Percentiles rank a stretch among this genome's conserved stretches.
Evolutionary conservation across 495 filamentous ascomycete genomes (phyloP).

Genomic region (Gamarada debralockiae): DNA sequence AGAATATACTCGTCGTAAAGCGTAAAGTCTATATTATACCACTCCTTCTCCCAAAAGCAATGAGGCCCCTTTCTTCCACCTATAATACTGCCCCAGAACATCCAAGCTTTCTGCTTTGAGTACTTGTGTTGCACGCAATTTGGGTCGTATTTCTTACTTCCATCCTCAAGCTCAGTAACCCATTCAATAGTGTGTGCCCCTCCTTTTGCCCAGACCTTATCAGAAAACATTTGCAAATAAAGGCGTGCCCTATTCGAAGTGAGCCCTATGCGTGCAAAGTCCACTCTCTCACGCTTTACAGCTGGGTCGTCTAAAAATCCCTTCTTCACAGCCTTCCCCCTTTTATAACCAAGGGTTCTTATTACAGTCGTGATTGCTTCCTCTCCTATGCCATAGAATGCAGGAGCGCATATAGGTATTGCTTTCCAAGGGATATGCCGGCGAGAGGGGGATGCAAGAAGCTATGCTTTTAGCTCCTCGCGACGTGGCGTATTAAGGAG

Average conservation of each 20-base stretch:
- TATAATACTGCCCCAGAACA: background rate
- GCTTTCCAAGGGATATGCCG: too few relatives aligned
- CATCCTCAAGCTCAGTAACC: background rate
- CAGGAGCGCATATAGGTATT: too few relatives aligned
- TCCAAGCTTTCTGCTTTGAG: background rate
- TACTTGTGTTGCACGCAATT: background rate
- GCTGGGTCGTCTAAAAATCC: background rate
- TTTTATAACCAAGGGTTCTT: background rate
- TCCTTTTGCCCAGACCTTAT: background rate
- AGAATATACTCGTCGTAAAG: background rate
- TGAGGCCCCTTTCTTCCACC: background rate
- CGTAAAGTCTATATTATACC: background rate
- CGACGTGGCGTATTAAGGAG: too few relatives aligned
- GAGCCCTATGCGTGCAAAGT: background rate
- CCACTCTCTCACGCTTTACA: background rate
- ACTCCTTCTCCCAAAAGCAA: background rate
- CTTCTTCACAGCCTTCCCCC: background rate
- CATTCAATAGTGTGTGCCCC: background rate
- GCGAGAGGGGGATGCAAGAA: too few relatives aligned
- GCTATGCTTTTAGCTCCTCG: too few relatives aligned
- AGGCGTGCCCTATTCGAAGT: background rate
- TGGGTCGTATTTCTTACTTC: background rate
- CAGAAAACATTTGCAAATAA: background rate
- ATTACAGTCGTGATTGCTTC: too few relatives aligned
- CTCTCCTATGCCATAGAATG: too few relatives aligned